phyloP scores from a whole-genome alignment of 2,329 filamentous ascomycete species.

The Mariannaea sp. region DNA sequence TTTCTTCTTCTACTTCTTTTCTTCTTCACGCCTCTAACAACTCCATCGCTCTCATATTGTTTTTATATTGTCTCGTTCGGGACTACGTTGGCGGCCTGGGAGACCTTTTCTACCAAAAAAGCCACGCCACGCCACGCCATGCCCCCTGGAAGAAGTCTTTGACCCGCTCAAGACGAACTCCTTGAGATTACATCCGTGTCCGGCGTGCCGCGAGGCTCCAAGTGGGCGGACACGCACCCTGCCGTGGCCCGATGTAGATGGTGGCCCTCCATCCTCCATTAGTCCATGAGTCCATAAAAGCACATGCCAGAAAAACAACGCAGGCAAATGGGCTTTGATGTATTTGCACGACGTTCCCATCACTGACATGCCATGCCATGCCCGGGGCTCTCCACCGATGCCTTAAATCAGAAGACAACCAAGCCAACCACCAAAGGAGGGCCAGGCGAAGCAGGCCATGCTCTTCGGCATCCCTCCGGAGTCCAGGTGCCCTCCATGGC shows the following conservation, averaged over 20 bases:
- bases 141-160: constrained; percentile 2
- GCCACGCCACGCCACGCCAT: too few relatives aligned
- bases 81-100: constrained; percentile 23
- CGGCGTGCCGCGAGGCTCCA: constrained; percentile 28
- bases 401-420: not conserved
- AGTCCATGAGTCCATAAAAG: constrained; percentile 16
- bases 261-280: constrained; percentile 22
- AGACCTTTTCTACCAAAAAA: constrained; percentile 13
- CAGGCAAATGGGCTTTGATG: constrained; percentile 34
- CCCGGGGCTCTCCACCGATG: constrained; percentile 17
- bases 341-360: constrained; percentile 32
- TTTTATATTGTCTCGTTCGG: not conserved
- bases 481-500: constrained; percentile 17
- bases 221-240: constrained; percentile 32
- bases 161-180: constrained; percentile 22
- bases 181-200: constrained; percentile 22
- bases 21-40: constrained; percentile 1
- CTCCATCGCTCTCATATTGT: not conserved
- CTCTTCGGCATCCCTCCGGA: constrained; percentile 27
- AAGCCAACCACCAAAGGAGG: constrained; percentile 21
- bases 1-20: constrained; percentile 1
- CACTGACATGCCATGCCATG: constrained; percentile 33
- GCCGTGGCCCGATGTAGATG: constrained; percentile 33
- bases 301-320: constrained; percentile 37
- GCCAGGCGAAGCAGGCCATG: constrained; percentile 10